Base-by-base conservation (phyloP, 495 filamentous ascomycete species). In the Bryoglossum gracile region DNA sequence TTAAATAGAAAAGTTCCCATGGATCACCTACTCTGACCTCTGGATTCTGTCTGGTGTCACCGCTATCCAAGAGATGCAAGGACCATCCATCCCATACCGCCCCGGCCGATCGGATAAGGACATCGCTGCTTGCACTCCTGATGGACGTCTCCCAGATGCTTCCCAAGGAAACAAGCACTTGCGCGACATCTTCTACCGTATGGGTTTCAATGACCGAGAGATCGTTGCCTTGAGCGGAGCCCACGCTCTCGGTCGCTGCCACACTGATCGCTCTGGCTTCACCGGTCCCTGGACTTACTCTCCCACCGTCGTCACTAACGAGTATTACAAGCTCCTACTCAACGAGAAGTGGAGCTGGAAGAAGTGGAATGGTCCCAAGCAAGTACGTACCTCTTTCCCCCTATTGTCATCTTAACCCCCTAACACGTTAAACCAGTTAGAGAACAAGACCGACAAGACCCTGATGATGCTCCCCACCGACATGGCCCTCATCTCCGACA, bases 401-500 rank as follows among this genome's bases (percentile, higher is more conserved):
- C 3, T n/a, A n/a, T n/a, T n/a, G n/a, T n/a, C n/a, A n/a, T n/a
- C n/a, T n/a, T 38, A 32, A 44, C 14, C 6, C 6, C 5, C 13
- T 58, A 30, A 55, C 38, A 45, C 36, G 2, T n/a, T 40, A 8
- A 23, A 23, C 50, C 77, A 94, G 76, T 90, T 78, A 66, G 77
- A 89, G 67, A 92, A 98, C 70, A 81, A 83, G 68, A 74, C 69
- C 61, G 89, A 81, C 57, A 86, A 89, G 75, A 76, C 76, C 39
- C 70, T 98, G 57, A 98, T 98, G 92, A 98, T 98, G 92, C 71
- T 98, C 60, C 92, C 92, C 48, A 82, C 88, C 48, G 92, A 98
- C 62, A 81, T 94, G 69, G 87, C 81, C 26, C 68, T 98, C 40
- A 66, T 92, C 65, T 82, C 89, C 70, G 92, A 98, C 70, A 87